Percentiles rank a stretch among this genome's conserved stretches.
Evolutionary conservation across 1,139 yeast species (phyloP).

Genomic region (Debaryomyces psychrophilus): DNA sequence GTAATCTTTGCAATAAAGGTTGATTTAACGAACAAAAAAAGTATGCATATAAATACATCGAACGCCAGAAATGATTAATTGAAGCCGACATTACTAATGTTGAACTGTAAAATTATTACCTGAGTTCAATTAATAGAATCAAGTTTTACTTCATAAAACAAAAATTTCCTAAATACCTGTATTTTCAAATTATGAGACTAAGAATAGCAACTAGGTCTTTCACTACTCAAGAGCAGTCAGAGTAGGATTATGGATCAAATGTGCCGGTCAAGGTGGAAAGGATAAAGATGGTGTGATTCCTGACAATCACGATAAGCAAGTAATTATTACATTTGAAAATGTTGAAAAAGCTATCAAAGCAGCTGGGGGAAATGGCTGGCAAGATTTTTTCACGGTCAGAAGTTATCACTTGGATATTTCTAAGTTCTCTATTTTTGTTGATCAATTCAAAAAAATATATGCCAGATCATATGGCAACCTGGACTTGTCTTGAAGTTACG

Average conservation of each 20-base stretch:
- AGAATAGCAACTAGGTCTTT: neutral
- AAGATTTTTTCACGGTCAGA: conserved; percentile 10
- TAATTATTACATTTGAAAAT: conserved; percentile 10
- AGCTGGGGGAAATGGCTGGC: conserved; percentile 11
- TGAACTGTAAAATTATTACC: neutral
- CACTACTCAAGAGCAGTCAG: conserved; percentile 13
- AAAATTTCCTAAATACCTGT: neutral
- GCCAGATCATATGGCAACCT: conserved; percentile 12
- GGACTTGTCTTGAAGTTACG: conserved; percentile 14
- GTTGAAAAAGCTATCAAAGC: conserved; percentile 13
- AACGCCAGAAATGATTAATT: neutral
- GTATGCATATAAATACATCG: too few species aligned
- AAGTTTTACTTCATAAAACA: neutral
- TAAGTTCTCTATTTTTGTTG: conserved; percentile 5
- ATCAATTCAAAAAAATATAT: conserved; percentile 8
- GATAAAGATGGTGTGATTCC: conserved; percentile 11
- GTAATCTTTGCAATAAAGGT: neutral
- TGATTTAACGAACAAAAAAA: neutral
- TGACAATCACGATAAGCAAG: conserved; percentile 7
- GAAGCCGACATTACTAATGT: neutral
- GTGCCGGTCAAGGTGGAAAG: conserved; percentile 16
- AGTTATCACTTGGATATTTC: conserved; percentile 11
- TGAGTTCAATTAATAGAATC: neutral
- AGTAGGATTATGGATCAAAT: conserved; percentile 12
- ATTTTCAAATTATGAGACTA: conserved; percentile 11